Base-by-base conservation (phyloP, 2,329 filamentous ascomycete species). In the Claviceps monticola region DNA sequence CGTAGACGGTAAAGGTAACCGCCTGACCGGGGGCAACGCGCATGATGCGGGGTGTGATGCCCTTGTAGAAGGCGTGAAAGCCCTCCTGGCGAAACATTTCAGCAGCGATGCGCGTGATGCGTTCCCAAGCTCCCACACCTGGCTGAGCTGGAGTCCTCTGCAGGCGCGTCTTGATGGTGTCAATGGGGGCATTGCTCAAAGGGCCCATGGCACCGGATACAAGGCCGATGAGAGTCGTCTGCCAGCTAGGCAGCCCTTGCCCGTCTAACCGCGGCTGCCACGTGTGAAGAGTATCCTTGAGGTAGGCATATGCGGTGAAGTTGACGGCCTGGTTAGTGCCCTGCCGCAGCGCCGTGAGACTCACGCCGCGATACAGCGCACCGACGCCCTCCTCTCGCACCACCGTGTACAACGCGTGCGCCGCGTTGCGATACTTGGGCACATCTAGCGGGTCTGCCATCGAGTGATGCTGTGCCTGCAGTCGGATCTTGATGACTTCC, bases 401-500 rank as follows among this genome's bases (percentile, higher is more conserved):
- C 52, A 98, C 89, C 5, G 90, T 96, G 72, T 94, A 95, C 17
- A 82, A 70, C 6, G 80, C 80, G 67, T 84, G 80, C 17, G 89
- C 89, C 26, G 91, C 91, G 70, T 95, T 96, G 66, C 91, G 87
- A 75, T 97, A 97, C 73, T 97, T 97, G 57, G 93, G 93, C 8
- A 96, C 70, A 67, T 97, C 93, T 59, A 97, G 83, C 5, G 93
- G 93, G 66, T 98, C 93, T 48, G 93, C 89, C 84, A 98, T 93
- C 66, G 82, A 88, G 80, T 98, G 93, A 73, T 96, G 88, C 72
- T 98, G 93, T 4, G 91, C 91, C 76, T 98, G 93, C 60, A 98
- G 80, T 48, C 93, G 86, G 66, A 98, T 98, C 79, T 98, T 98
- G 71, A 98, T 82, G 56, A 98, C 93, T 74, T 98, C 93, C 93